phyloP scores from a whole-genome alignment of 495 filamentous ascomycete species.

The Penicillium steckii region DNA sequence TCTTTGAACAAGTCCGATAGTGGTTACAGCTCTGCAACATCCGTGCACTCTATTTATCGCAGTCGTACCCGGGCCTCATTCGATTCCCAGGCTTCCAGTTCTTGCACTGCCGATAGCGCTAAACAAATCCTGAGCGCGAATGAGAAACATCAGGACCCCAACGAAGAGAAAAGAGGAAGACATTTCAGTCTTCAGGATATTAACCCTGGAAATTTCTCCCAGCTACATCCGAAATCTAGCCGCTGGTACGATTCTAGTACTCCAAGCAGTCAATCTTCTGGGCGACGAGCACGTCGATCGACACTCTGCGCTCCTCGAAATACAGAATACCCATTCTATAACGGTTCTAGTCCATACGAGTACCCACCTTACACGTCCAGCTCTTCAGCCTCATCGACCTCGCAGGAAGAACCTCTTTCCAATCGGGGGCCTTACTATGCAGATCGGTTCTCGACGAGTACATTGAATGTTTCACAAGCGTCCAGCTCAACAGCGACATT shows the following conservation, averaged over 20 bases:
- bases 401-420: neutral
- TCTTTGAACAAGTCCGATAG: conserved; percentile 41
- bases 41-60: conserved; percentile 29
- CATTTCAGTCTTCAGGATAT: conserved; percentile 23
- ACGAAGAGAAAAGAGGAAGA: conserved; percentile 10
- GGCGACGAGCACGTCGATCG: conserved; percentile 18
- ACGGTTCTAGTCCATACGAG: neutral
- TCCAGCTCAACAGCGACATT: conserved; percentile 3
- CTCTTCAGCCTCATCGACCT: neutral
- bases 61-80: conserved; percentile 26
- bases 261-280: conserved; percentile 1
- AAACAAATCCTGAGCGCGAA: conserved; percentile 1
- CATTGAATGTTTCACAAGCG: conserved; percentile 1
- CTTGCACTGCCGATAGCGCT: conserved; percentile 12
- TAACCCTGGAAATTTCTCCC: conserved; percentile 16
- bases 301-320: conserved; percentile 27
- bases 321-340: conserved; percentile 18
- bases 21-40: conserved; percentile 43
- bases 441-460: conserved; percentile 10
- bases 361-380: neutral
- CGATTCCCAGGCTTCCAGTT: conserved; percentile 29
- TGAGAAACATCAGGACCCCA: neutral
- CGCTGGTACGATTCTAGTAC: conserved; percentile 25
- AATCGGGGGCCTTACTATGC: conserved; percentile 11
- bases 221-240: conserved; percentile 8